These are phyloP conservation scores for Clavariopsis aquatica DNA, from an alignment of 495 filamentous ascomycete genomes.

Conservation along the genomic window DNA sequence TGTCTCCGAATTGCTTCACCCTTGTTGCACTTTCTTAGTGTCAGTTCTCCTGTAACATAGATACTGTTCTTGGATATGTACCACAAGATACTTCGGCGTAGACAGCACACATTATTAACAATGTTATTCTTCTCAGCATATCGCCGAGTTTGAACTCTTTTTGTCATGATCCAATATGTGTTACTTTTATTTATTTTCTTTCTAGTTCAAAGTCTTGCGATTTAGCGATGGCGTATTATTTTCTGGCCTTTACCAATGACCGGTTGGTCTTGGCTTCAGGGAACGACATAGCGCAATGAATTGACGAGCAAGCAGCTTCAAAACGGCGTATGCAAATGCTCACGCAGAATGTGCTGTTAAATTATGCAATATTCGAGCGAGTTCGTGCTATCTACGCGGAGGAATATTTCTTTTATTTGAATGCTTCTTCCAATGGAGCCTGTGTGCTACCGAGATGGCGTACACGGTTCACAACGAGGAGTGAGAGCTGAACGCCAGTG, in stretches of 20 bases:
- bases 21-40: not conserved
- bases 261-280: conserved; percentile 3
- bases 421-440: not conserved
- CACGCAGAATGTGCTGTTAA: too few relatives aligned
- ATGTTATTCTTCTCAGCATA: not conserved
- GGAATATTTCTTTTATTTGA: not conserved
- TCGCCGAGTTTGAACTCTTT: too few relatives aligned
- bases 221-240: conserved; percentile 7
- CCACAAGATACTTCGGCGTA: not conserved
- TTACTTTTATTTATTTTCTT: not conserved
- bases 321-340: not conserved
- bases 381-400: not conserved
- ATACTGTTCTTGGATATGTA: not conserved
- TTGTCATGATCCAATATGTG: not conserved
- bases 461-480: not conserved
- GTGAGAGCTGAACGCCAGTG: conserved; percentile 6
- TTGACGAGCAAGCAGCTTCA: not conserved
- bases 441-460: conserved; percentile 2
- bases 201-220: not conserved
- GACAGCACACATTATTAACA: not conserved
- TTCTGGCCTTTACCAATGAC: not conserved
- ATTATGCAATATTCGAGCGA: too few relatives aligned
- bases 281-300: not conserved
- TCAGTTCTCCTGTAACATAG: not conserved
- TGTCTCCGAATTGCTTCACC: not conserved